A percentile compares a stretch with the other conserved stretches of the same genome.
These are phyloP conservation scores for Byssothecium circinans DNA, from an alignment of 2,329 filamentous ascomycete species.

Conservation along the genomic window DNA sequence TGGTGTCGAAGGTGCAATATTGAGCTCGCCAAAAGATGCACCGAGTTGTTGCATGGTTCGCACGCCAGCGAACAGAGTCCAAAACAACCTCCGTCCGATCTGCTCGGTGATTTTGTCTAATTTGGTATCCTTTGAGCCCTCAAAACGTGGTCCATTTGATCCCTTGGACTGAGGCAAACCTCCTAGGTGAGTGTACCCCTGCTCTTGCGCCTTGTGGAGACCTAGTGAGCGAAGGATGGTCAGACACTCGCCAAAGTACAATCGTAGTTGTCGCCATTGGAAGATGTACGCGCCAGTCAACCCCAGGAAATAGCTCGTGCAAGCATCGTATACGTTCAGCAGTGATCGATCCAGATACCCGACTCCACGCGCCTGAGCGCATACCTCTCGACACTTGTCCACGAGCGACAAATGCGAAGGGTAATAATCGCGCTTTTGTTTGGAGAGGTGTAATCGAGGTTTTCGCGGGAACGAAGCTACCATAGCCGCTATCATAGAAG, in stretches of 20 bases:
- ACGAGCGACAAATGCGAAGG: slow-evolving; percentile 70
- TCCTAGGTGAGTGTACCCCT: slow-evolving; percentile 44
- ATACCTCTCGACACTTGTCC: slow-evolving; percentile 70
- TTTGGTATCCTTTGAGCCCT: slow-evolving; percentile 41
- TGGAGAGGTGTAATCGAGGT: slow-evolving; percentile 69
- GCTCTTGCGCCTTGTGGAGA: slow-evolving; percentile 59
- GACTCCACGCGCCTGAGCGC: slow-evolving; percentile 66
- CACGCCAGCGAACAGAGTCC: slow-evolving; percentile 76
- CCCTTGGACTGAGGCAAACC: slow-evolving; percentile 37
- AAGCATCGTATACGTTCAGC: slow-evolving; percentile 64
- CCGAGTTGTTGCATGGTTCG: slow-evolving; percentile 79
- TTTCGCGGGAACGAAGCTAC: slow-evolving; percentile 76
- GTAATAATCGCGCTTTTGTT: slow-evolving; percentile 66
- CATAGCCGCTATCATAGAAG: slow-evolving; percentile 73
- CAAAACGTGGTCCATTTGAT: slow-evolving; percentile 39
- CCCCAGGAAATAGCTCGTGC: slow-evolving; percentile 75
- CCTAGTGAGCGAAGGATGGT: slow-evolving; percentile 69
- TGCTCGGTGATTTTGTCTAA: slow-evolving; percentile 52
- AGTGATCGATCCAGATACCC: slow-evolving; percentile 57
- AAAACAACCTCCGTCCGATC: slow-evolving; percentile 70
- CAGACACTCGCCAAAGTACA: slow-evolving; percentile 74
- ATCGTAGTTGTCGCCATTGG: slow-evolving; percentile 66
- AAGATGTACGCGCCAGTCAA: slow-evolving; percentile 68
- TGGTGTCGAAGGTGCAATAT: slow-evolving; percentile 75
- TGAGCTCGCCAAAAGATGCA: slow-evolving; percentile 68